Percentiles rank a stretch among this genome's conserved stretches.
Evolutionary conservation across 305 asterid genomes (phyloP).

Genomic region (Petunia hybrid): DNA sequence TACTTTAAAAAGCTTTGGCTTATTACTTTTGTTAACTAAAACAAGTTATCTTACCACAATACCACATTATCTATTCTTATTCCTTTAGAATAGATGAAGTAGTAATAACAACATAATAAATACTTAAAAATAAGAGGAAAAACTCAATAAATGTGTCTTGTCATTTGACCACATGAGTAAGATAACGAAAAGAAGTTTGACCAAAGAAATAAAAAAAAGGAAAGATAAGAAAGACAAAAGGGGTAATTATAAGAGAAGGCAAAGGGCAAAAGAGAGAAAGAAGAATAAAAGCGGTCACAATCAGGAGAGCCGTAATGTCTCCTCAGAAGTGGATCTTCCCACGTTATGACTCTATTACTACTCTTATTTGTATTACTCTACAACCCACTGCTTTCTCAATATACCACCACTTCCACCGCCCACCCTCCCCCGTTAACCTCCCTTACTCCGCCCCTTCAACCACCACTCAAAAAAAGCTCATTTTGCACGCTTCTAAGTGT

Average conservation of each 20-base stretch:
- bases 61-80: too few relatives aligned
- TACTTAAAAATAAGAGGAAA: not conserved
- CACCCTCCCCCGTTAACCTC: not conserved
- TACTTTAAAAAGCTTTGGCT: too few relatives aligned
- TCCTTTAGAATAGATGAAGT: not conserved
- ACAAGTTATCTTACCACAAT: too few relatives aligned
- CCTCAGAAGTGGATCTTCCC: slow-evolving; percentile 89
- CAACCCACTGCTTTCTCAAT: slow-evolving; percentile 9
- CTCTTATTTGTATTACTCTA: slow-evolving; percentile 27
- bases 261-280: not conserved
- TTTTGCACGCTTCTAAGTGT: not conserved
- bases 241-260: slow-evolving; percentile 42
- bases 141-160: not conserved
- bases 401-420: slow-evolving; percentile 13
- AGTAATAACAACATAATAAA: not conserved
- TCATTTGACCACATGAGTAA: not conserved
- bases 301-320: slow-evolving; percentile 68
- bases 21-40: too few relatives aligned
- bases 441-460: not conserved
- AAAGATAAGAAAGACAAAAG: not conserved
- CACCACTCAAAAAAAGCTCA: slow-evolving; percentile 7
- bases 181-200: not conserved
- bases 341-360: slow-evolving; percentile 67
- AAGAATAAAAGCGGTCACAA: slow-evolving; percentile 45
- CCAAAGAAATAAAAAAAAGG: not conserved